Evolutionary conservation across 2,329 filamentous ascomycete genomes (phyloP), one percentile per base, ranked within the genome.

Genomic region (Penicillium sp.): DNA sequence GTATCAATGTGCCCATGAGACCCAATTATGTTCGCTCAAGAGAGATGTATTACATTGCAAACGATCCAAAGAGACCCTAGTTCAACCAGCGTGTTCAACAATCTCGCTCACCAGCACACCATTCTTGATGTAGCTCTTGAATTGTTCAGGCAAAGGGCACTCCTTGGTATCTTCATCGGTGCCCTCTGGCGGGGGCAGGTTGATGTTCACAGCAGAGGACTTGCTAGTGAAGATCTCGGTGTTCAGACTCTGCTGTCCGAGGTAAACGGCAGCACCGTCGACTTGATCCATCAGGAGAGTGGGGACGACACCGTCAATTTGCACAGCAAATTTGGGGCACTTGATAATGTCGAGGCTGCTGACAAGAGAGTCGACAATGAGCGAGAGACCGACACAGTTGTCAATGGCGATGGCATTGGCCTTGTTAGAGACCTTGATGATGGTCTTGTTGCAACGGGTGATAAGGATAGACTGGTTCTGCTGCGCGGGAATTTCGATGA

Each of bases 391-490:
- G 44, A 82, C 84, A 52, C 88, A 93, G 77, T 97, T 97, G 77
- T 97, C 94, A 63, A 97, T 83, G 5, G 92, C 93, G 58, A 99
- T 89, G n/a, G 94, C 92, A 71, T 99, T 99, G 54, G 90, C 92
- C 77, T 99, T 99, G 75, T 91, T 92, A 68, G 85, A 88, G 69
- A 99, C 79, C 64, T 95, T 89, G 67, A 99, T 83, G 22, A 92
- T 95, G 5, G 89, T 89, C 75, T 94, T 94, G 75, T 86, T 92
- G 82, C 93, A 97, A 64, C 89, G 88, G 68, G 88, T 91, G 72
- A 99, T 94, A 61, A 97, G 86, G 60, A 99, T 86, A 1, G 92
- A 96, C 60, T 99, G 94, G 43, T 87, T 86, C 68, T 96, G 85
- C 60, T 85, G 82, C 10, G 91, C 92, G 49, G 92, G 83, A 64